Evolutionary conservation across 495 filamentous ascomycete species (phyloP).

Genomic region (Neurospora sp.): DNA sequence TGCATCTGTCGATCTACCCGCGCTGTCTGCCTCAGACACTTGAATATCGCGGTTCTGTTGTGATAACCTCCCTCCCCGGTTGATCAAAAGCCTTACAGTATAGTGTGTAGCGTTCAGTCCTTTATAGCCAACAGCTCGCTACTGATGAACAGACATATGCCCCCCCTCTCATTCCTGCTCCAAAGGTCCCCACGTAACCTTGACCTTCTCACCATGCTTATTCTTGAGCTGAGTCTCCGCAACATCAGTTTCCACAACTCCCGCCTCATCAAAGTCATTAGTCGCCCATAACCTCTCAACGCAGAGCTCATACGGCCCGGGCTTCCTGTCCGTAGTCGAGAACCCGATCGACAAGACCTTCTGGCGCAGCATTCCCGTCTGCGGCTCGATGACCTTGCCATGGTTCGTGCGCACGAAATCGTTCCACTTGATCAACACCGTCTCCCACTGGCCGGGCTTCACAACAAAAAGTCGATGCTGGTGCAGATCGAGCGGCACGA

Average conservation of each 20-base stretch:
- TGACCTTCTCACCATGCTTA: conserved; percentile 35
- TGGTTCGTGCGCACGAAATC: conserved; percentile 93
- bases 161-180: background rate
- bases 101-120: background rate
- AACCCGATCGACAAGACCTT: conserved; percentile 79
- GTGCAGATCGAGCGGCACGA: conserved; percentile 87
- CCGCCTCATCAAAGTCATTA: conserved; percentile 40
- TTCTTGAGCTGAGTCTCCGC: conserved; percentile 25
- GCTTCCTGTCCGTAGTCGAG: conserved; percentile 77
- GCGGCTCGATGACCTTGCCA: conserved; percentile 82
- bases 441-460: conserved; percentile 83
- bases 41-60: background rate
- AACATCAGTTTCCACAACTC: conserved; percentile 4
- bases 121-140: background rate
- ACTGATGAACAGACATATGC: background rate
- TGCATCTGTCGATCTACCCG: background rate
- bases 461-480: conserved; percentile 85
- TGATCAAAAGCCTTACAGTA: background rate
- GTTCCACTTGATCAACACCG: conserved; percentile 74
- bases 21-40: background rate
- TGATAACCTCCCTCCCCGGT: background rate
- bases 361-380: conserved; percentile 74
- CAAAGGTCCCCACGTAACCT: conserved; percentile 27
- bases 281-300: conserved; percentile 82
- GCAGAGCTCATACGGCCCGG: conserved; percentile 74